phyloP scores from a whole-genome alignment of 2,329 filamentous ascomycete genomes.

The Cytospora chrysosperma region DNA sequence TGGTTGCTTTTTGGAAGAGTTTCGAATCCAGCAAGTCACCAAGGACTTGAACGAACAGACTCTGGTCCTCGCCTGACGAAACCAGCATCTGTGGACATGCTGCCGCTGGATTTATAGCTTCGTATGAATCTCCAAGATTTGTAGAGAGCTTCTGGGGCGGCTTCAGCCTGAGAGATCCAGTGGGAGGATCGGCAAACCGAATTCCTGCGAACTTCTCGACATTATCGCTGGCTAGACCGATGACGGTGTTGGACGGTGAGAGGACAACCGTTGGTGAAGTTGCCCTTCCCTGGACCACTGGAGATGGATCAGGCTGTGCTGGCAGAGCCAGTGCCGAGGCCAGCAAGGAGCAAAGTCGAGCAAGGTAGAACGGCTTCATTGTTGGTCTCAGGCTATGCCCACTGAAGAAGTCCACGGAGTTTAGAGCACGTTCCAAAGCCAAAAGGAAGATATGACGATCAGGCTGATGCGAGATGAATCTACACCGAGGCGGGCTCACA shows the following conservation, averaged over 20 bases:
- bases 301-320: neutral
- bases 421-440: too few species aligned
- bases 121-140: slow-evolving; percentile 55
- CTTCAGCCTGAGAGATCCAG: slow-evolving; percentile 64
- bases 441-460: neutral
- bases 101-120: slow-evolving; percentile 56
- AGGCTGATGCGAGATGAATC: neutral
- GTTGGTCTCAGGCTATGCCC: neutral
- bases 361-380: slow-evolving; percentile 5
- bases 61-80: slow-evolving; percentile 43
- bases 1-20: slow-evolving; percentile 54
- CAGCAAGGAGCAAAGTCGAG: neutral
- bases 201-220: slow-evolving; percentile 74
- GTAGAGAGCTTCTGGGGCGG: slow-evolving; percentile 62
- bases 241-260: slow-evolving; percentile 52
- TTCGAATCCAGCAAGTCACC: slow-evolving; percentile 54
- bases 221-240: slow-evolving; percentile 43
- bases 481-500: neutral
- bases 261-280: slow-evolving; percentile 51
- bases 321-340: slow-evolving; percentile 12
- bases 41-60: slow-evolving; percentile 43
- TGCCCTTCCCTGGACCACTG: slow-evolving; percentile 15
- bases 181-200: slow-evolving; percentile 70
- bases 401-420: neutral
- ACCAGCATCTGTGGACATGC: slow-evolving; percentile 73